Conservation (phyloP, 1,284 basidiomycete species). For the Cryptococcus wingfieldii region DNA sequence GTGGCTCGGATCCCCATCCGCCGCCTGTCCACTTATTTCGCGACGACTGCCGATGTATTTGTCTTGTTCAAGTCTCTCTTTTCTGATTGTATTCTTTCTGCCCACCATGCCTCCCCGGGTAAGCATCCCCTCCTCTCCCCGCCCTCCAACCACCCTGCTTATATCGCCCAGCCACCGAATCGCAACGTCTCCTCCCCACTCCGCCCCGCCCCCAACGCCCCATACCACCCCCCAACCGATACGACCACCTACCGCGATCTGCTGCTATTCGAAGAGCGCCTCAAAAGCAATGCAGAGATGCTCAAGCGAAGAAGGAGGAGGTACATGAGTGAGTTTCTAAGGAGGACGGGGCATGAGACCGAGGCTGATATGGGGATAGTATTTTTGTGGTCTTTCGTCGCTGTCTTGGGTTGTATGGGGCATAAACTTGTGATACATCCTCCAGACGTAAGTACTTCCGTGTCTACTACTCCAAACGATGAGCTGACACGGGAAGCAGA, state of each 20-base stretch:
- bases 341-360: not conserved
- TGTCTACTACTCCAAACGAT: not conserved
- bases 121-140: not conserved
- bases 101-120: not conserved
- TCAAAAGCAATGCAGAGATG: conserved; percentile 84
- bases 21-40: too few relatives aligned
- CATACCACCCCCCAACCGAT: conserved; percentile 64
- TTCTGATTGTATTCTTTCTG: not conserved
- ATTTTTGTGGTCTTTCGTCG: conserved; percentile 40
- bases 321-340: conserved; percentile 70
- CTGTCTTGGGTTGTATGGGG: conserved; percentile 22
- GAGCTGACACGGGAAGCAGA: conserved; percentile 11
- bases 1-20: too few relatives aligned
- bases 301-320: conserved; percentile 74
- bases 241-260: conserved; percentile 79
- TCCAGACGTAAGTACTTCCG: conserved; percentile 25
- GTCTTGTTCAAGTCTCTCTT: too few relatives aligned
- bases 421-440: conserved; percentile 31
- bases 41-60: too few relatives aligned
- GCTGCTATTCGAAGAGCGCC: conserved; percentile 88
- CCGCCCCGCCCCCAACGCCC: conserved; percentile 23
- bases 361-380: conserved; percentile 16
- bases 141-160: not conserved
- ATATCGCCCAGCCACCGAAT: too few relatives aligned
- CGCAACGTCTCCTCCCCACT: conserved; percentile 1